A percentile compares a stretch with the other conserved stretches of the same genome.
These are phyloP conservation scores for Cladorrhinum samala DNA, from an alignment of 495 filamentous ascomycete genomes.

Conservation along the genomic window DNA sequence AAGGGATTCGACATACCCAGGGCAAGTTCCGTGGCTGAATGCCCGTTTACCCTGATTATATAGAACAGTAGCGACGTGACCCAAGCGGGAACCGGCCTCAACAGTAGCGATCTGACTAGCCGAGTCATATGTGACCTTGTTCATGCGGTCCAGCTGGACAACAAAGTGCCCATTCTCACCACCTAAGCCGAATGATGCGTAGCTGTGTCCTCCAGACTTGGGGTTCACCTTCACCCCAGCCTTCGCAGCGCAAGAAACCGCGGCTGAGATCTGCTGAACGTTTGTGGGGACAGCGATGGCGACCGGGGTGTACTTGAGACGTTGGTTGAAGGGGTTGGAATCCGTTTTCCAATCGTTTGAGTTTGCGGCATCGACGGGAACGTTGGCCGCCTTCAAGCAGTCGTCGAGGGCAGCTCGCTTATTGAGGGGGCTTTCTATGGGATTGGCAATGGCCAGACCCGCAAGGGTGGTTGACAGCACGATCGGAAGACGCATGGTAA, in stretches of 20 bases:
- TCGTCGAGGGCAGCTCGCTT: conserved; percentile 35
- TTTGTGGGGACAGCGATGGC: conserved; percentile 39
- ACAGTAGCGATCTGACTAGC: conserved; percentile 36
- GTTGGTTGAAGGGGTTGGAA: conserved; percentile 35
- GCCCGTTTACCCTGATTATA: conserved; percentile 36
- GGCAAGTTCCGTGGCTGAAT: conserved; percentile 43
- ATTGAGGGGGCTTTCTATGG: conserved; percentile 4
- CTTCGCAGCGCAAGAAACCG: conserved; percentile 37
- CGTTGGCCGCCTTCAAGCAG: conserved; percentile 31
- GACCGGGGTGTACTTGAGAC: conserved; percentile 32
- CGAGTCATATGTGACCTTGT: conserved; percentile 34
- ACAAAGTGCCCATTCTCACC: conserved; percentile 44
- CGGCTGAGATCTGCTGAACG: conserved; percentile 34
- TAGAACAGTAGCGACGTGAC: conserved; percentile 34
- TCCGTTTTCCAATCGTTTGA: conserved; percentile 37
- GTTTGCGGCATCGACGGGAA: conserved; percentile 26
- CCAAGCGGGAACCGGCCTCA: conserved; percentile 34
- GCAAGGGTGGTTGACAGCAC: conserved; percentile 12
- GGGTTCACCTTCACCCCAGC: conserved; percentile 37
- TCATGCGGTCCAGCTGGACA: conserved; percentile 40
- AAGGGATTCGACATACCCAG: conserved; percentile 26
- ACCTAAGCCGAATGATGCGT: conserved; percentile 41
- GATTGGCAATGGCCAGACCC: conserved; percentile 14
- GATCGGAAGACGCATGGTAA: conserved; percentile 15
- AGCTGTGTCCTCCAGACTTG: conserved; percentile 44